These are phyloP conservation scores for Ophidiomyces ophidiicola DNA, from an alignment of 2,329 filamentous ascomycete genomes.

Conservation along the genomic window DNA sequence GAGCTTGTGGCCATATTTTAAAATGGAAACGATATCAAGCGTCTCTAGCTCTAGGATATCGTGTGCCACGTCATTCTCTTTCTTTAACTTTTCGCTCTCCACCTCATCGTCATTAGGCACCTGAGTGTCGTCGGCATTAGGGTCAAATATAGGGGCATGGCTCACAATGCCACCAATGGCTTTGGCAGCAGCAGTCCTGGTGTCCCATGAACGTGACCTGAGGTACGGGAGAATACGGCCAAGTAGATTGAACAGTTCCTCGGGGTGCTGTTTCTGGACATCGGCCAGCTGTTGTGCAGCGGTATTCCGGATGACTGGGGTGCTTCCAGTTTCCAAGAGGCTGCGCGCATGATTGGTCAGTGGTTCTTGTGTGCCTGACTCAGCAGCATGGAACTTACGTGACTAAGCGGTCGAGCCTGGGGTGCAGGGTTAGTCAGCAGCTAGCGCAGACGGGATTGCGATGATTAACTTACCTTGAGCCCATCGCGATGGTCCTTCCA, in stretches of 20 bases:
- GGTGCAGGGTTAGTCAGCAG: constrained; percentile 8
- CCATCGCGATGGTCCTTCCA: constrained; percentile 9
- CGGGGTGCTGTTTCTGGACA: constrained; percentile 94
- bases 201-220: constrained; percentile 93
- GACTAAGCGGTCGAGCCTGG: constrained; percentile 70
- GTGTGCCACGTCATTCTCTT: constrained; percentile 33
- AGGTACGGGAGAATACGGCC: constrained; percentile 92
- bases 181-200: constrained; percentile 80
- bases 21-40: constrained; percentile 65
- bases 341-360: constrained; percentile 36
- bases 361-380: neutral
- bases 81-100: constrained; percentile 41
- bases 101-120: constrained; percentile 39
- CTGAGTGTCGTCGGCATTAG: constrained; percentile 59
- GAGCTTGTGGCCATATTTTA: constrained; percentile 72
- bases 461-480: constrained; percentile 10
- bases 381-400: constrained; percentile 49
- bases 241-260: constrained; percentile 91
- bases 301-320: constrained; percentile 87
- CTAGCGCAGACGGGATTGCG: constrained; percentile 1
- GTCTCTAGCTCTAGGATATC: constrained; percentile 59
- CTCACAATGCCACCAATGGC: constrained; percentile 89
- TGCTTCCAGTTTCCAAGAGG: constrained; percentile 93
- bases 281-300: constrained; percentile 94
- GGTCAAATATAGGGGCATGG: constrained; percentile 77